Conservation (phyloP, 2,329 filamentous ascomycete genomes). For the Aspergillus sp. region DNA sequence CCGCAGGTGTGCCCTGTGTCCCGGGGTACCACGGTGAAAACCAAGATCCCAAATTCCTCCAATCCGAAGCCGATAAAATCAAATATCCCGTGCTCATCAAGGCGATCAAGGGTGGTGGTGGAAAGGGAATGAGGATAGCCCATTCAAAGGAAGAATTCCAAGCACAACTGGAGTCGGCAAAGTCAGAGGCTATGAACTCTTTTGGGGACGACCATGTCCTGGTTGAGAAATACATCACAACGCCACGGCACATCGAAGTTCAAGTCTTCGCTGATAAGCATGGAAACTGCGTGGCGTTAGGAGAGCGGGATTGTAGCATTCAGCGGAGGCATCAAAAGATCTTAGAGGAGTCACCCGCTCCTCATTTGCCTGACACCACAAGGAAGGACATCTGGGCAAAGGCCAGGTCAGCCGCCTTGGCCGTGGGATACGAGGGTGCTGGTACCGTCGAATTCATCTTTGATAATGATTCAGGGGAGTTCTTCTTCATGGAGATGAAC, state of each 20-base stretch:
- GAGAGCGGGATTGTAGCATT: constrained; percentile 66
- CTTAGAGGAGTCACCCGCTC: constrained; percentile 65
- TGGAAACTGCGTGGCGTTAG: constrained; percentile 63
- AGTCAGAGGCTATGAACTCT: constrained; percentile 62
- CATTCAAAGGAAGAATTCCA: constrained; percentile 58
- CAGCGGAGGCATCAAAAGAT: constrained; percentile 67
- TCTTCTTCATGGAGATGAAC: constrained; percentile 74
- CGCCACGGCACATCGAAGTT: constrained; percentile 66
- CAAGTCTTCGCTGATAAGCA: constrained; percentile 67
- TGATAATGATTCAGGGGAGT: constrained; percentile 64
- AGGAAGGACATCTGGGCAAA: constrained; percentile 66
- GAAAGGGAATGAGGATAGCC: constrained; percentile 71
- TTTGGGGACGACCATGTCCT: constrained; percentile 68
- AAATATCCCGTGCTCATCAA: constrained; percentile 66
- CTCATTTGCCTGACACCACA: constrained; percentile 58
- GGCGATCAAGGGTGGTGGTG: constrained; percentile 64
- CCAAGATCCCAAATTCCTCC: constrained; percentile 64
- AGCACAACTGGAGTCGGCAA: constrained; percentile 62
- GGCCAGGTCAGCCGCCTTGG: constrained; percentile 61
- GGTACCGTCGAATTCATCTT: constrained; percentile 70
- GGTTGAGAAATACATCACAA: constrained; percentile 68
- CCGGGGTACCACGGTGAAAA: constrained; percentile 91
- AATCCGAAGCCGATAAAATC: constrained; percentile 71
- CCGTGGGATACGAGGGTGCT: constrained; percentile 65
- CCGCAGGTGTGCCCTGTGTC: constrained; percentile 92